Percentiles rank a stretch among this genome's conserved stretches.
These are phyloP conservation scores for Trypanosoma mega DNA, from an alignment of 208 protist genomes.

Conservation along the genomic window DNA sequence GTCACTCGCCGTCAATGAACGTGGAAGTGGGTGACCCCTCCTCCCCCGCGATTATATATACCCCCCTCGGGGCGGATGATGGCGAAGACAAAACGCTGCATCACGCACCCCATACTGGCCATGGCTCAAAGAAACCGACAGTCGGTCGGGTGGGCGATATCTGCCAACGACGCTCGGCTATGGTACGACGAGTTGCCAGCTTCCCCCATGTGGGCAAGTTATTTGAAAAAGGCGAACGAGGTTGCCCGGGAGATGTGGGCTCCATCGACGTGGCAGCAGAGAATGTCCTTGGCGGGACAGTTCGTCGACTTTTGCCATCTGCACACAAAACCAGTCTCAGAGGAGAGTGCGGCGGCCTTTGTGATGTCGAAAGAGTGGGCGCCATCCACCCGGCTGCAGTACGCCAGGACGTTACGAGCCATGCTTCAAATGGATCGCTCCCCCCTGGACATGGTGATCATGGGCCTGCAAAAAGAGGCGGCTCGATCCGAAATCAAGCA, in stretches of 20 bases:
- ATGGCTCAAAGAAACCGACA: neutral
- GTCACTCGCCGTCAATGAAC: neutral
- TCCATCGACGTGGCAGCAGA: neutral
- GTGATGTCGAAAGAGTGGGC: neutral
- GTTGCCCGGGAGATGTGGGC: neutral
- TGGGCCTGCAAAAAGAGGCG: neutral
- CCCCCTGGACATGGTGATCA: neutral
- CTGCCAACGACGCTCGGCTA: neutral
- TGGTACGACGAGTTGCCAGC: neutral
- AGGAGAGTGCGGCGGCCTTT: neutral
- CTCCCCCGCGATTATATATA: neutral
- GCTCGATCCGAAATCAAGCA: neutral
- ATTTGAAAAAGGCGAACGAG: neutral
- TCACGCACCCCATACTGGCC: neutral
- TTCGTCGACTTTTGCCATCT: neutral
- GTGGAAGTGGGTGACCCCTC: neutral
- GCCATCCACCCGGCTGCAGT: neutral
- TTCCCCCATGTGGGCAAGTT: neutral
- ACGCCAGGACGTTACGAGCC: neutral
- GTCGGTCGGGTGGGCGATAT: neutral
- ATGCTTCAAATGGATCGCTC: neutral
- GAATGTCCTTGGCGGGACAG: neutral
- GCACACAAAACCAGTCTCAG: neutral
- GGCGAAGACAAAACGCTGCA: neutral
- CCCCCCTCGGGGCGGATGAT: neutral